These are phyloP conservation scores for Macadamia tetraphylla DNA, from an alignment of 164 flowering plant species.

Conservation along the genomic window DNA sequence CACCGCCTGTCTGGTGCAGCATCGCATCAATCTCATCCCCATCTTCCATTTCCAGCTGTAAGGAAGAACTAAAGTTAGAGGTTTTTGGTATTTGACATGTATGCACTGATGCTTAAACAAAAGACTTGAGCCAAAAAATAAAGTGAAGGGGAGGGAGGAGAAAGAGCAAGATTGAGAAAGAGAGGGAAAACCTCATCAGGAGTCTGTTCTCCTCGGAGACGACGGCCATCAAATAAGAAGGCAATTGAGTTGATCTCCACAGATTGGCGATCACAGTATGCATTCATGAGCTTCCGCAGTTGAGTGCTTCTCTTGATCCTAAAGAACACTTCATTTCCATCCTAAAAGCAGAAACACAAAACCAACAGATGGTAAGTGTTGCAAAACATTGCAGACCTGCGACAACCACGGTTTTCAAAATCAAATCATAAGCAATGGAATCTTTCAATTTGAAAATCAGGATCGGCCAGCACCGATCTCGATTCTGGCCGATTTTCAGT, in stretches of 20 bases:
- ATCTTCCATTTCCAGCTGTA: constrained; percentile 30
- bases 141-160: not conserved
- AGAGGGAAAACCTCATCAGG: constrained; percentile 16
- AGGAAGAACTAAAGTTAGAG: not conserved
- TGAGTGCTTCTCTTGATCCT: constrained; percentile 20
- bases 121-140: too few relatives aligned
- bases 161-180: not conserved
- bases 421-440: too few relatives aligned
- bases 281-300: constrained; percentile 16
- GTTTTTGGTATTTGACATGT: too few relatives aligned
- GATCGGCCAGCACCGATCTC: too few relatives aligned
- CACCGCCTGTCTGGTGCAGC: constrained; percentile 41
- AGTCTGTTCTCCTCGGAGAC: constrained; percentile 16
- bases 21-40: constrained; percentile 41
- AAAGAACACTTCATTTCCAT: constrained; percentile 20
- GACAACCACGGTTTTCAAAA: too few relatives aligned
- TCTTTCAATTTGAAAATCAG: too few relatives aligned
- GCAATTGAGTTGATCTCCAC: constrained; percentile 15
- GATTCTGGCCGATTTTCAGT: too few relatives aligned
- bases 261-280: constrained; percentile 14
- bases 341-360: constrained; percentile 5
- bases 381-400: too few relatives aligned
- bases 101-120: too few relatives aligned
- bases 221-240: constrained; percentile 19
- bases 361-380: too few relatives aligned